Base-by-base conservation (phyloP, 2,329 filamentous ascomycete species). In the Ustilaginoidea virens region DNA sequence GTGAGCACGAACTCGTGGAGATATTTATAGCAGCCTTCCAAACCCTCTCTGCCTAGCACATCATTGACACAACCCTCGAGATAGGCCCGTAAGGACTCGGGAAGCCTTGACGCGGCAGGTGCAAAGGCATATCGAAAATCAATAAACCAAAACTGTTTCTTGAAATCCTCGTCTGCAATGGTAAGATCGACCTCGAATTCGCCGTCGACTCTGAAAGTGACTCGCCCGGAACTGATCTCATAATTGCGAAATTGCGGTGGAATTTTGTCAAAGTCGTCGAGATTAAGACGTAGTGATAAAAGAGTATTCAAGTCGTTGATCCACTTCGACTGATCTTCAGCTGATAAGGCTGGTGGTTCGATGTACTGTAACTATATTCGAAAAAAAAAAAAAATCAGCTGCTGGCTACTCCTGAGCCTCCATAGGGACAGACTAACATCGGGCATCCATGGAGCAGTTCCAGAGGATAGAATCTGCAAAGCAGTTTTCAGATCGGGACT, bases 131-230 rank as follows among this genome's bases (percentile, higher is more conserved):
- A 85, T 34, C 86, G 73, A 43, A 96, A 74, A 49, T 96, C 86
- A 36, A 96, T 80, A 47, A 96, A 93, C 64, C 80, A 94, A 47
- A 92, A 92, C 43, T 92, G 86, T 30, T 80, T 78, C 18, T 74
- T 63, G 12, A 75, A 70, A 39, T 90, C 78, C 46, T 96, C 86
- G 40, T 86, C 79, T 12, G 80, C 82, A 37, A 96, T 80, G 1
- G 85, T 86, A 29, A 98, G 66, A 47, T 96, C 90, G 13, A 96
- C 71, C 49, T 96, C 87, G 43, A 94, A 94, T 49, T 96, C 87
- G 30, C 71, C 70, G 3, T 70, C 59, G 2, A 96, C 80, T 26
- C 61, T 69, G 50, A 98, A 98, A 0, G 85, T 96, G 5, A 80
- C 87, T 27, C 87, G 74, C n/a, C 92, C 90, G 29, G 82, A 80